Evolutionary conservation across 306 rosid species (phyloP).

Genomic region (Fragaria vesca): DNA sequence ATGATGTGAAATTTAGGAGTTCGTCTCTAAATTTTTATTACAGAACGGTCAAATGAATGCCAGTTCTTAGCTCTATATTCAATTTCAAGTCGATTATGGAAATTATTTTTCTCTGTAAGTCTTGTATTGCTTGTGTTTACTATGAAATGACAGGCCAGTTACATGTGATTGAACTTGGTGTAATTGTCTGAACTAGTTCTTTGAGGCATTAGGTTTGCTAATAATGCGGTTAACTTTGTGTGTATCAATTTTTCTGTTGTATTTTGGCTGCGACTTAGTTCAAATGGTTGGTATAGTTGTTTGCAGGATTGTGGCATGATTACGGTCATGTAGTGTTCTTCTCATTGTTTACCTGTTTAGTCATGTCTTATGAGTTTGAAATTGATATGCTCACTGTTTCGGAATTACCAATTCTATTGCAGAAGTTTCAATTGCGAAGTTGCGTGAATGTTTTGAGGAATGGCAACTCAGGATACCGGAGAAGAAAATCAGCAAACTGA

Average conservation of each 20-base stretch:
- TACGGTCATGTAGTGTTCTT: background rate
- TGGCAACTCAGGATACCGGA: constrained; percentile 33
- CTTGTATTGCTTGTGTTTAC: background rate
- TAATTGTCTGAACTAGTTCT: background rate
- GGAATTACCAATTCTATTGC: background rate
- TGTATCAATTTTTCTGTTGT: background rate
- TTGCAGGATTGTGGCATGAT: background rate
- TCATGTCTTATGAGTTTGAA: background rate
- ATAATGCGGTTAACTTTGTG: background rate
- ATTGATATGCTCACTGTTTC: background rate
- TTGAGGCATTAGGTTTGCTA: background rate
- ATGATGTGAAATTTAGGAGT: background rate
- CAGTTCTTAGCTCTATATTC: background rate
- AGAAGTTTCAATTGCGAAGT: background rate
- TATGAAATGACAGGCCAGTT: background rate
- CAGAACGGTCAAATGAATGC: background rate
- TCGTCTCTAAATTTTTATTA: background rate
- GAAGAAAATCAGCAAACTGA: constrained; percentile 42
- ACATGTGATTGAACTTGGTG: background rate
- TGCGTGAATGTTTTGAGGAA: constrained; percentile 1
- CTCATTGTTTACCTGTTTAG: background rate
- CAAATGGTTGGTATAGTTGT: background rate
- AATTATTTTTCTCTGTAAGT: background rate
- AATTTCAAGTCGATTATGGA: background rate
- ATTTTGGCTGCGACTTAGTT: background rate